phyloP scores from a whole-genome alignment of 768 basidiomycete species.

The Leccinum incarnatum region DNA sequence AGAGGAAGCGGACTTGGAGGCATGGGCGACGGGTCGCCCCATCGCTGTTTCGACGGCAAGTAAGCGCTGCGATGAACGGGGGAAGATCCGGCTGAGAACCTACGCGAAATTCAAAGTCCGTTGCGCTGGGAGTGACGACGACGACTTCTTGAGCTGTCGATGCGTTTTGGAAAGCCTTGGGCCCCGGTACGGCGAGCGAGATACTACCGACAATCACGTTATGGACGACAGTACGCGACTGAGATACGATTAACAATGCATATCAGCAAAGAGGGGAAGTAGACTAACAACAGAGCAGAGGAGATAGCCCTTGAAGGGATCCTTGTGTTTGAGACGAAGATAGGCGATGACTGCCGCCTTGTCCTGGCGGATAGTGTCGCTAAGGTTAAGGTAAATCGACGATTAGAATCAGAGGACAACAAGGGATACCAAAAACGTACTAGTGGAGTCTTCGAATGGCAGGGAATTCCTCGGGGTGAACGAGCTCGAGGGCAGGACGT shows the following conservation, averaged over 20 bases:
- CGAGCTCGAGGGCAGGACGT: conserved; percentile 66
- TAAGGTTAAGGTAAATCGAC: conserved; percentile 24
- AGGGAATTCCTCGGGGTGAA: conserved; percentile 76
- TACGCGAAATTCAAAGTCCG: conserved; percentile 54
- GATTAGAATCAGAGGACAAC: not conserved
- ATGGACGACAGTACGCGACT: conserved; percentile 67
- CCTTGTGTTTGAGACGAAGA: conserved; percentile 76
- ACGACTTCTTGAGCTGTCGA: conserved; percentile 82
- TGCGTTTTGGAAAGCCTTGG: conserved; percentile 75
- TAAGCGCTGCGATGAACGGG: conserved; percentile 5
- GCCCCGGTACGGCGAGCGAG: conserved; percentile 71
- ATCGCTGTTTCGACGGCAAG: conserved; percentile 44
- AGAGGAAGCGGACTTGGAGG: conserved; percentile 46
- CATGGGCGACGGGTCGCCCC: conserved; percentile 68
- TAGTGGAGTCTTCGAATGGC: conserved; percentile 69
- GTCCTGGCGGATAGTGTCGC: conserved; percentile 74
- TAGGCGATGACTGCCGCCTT: conserved; percentile 79
- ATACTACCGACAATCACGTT: conserved; percentile 76
- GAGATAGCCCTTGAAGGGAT: conserved; percentile 72
- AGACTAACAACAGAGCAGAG: conserved; percentile 70
- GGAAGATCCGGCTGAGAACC: conserved; percentile 20
- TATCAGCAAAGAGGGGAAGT: not conserved
- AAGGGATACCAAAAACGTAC: conserved; percentile 33
- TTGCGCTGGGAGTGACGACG: conserved; percentile 60
- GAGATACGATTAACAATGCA: conserved; percentile 4